A percentile compares a stretch with the other conserved stretches of the same genome.
Evolutionary conservation across 2,329 filamentous ascomycete species (phyloP).

Genomic region (Colletotrichum musicola): DNA sequence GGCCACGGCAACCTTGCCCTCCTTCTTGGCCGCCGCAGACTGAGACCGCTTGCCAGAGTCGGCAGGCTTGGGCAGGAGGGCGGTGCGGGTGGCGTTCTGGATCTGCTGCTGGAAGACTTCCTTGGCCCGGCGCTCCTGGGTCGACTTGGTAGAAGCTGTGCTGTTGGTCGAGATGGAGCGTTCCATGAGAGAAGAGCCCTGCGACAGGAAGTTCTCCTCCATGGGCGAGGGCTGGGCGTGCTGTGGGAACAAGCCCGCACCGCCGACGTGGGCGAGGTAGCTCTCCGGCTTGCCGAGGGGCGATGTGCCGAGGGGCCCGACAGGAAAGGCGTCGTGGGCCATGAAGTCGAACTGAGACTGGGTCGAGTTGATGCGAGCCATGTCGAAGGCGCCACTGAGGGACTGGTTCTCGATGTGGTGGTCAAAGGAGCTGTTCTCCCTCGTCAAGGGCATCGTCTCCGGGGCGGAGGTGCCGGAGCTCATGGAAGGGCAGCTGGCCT

Average conservation of each 20-base stretch:
- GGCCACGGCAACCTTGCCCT: conserved; percentile 57
- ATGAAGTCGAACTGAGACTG: conserved; percentile 49
- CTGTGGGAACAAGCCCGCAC: conserved; percentile 50
- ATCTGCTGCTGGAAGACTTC: conserved; percentile 61
- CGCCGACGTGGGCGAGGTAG: conserved; percentile 52
- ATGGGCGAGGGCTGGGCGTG: conserved; percentile 46
- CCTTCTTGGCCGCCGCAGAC: conserved; percentile 48
- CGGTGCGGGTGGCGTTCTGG: conserved; percentile 53
- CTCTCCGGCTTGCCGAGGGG: conserved; percentile 48
- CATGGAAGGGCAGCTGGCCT: conserved; percentile 56
- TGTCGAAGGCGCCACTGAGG: conserved; percentile 47
- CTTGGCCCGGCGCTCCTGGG: conserved; percentile 59
- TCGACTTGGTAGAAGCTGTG: conserved; percentile 58
- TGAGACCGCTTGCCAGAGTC: conserved; percentile 45
- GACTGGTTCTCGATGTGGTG: conserved; percentile 45
- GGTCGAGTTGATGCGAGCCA: conserved; percentile 54
- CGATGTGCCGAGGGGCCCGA: conserved; percentile 38
- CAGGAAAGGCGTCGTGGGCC: conserved; percentile 43
- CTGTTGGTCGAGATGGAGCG: conserved; percentile 63
- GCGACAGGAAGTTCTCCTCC: conserved; percentile 45
- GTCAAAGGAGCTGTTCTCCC: conserved; percentile 57
- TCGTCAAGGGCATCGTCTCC: conserved; percentile 56
- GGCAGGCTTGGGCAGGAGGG: conserved; percentile 60
- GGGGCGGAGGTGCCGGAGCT: conserved; percentile 55
- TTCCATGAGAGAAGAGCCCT: conserved; percentile 56